Base-by-base conservation (phyloP, 2,329 filamentous ascomycete species). In the Ophiostoma sp. region DNA sequence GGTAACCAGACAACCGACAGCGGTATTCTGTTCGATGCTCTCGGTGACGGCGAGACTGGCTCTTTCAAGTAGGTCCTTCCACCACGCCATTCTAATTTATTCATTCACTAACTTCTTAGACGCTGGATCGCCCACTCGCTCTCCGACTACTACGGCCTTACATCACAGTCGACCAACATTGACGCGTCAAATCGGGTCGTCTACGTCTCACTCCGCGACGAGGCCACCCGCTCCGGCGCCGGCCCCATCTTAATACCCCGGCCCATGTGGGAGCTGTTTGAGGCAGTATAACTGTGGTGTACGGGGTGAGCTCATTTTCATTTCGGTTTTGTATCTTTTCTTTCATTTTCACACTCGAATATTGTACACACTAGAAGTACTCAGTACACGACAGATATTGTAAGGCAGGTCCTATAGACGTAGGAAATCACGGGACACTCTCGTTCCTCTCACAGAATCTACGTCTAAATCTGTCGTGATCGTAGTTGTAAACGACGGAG, bases 101-200 rank as follows among this genome's bases (percentile, higher is more conserved):
- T 36, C 22, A 72, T 36, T 39, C 39, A 4, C 59, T 63, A n/a
- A 9, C 22, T n/a, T 33, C 17, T 19, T 31, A 95, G 93, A 77
- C 92, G 95, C 76, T 98, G 95, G 93, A 88, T 98, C 71, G 93
- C 97, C 0, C 95, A 98, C 82, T 92, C 93, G 73, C 95, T 98
- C 76, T 95, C 93, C 11, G 89, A 92, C 55, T 98, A 98, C 81
- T 98, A 98, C 80, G 95, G 94, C 61, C 87, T 98, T 73, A 88
- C 90, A 75, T 97, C 95, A 25, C 94, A 91, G 84, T 95, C 93
- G 4, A 89, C 95, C 74, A 92, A 92, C 0, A 87, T 91, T 0
- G 90, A 90, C 42, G 86, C 90, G 76, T 91, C 93, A 2, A 88
- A 91, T 70, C 89, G 93, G 70, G 92, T 96, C 75, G 94, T 96